Evolutionary conservation across 225 moss, liverwort and hornwort genomes (phyloP), one percentile per base, ranked within the genome.

Genomic region (Lunularia cruciata): DNA sequence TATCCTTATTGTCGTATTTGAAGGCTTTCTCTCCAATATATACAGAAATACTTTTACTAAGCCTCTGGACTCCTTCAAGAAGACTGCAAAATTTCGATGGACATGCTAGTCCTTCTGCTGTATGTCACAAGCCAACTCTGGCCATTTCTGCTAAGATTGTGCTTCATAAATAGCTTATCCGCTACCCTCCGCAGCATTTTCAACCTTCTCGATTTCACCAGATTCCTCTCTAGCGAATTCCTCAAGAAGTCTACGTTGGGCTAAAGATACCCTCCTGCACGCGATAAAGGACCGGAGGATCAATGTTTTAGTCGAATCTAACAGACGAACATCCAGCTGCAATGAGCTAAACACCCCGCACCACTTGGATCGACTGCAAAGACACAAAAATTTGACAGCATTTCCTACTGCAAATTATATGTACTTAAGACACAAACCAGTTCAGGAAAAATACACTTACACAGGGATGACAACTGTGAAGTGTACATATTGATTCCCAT

Each of bases 401-500:
- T n/a, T n/a, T n/a, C n/a, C n/a, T n/a, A n/a, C n/a, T n/a, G n/a
- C n/a, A n/a, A n/a, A n/a, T n/a, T n/a, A n/a, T n/a, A n/a, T n/a
- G n/a, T n/a, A n/a, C n/a, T n/a, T n/a, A n/a, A n/a, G n/a, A n/a
- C n/a, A n/a, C n/a, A n/a, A n/a, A n/a, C n/a, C n/a, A n/a, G n/a
- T n/a, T n/a, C n/a, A n/a, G n/a, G n/a, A n/a, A n/a, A n/a, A n/a
- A n/a, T n/a, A 10, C 16, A 77, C 77, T 77, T 72, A 77, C 91
- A 73, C 37, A 73, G 94, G 94, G 73, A 94, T 78, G 39, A 62
- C 72, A 67, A 94, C 79, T 11, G 51, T 85, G 48, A 94, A 78
- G 52, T 87, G 78, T 45, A 94, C 87, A 47, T 83, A 94, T 54
- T 94, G 91, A 73, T 94, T 89, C 40, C 94, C 94, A 55, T 94